These are phyloP conservation scores for Gleditsia sinensis DNA, from an alignment of 306 rosid species.

Conservation along the genomic window DNA sequence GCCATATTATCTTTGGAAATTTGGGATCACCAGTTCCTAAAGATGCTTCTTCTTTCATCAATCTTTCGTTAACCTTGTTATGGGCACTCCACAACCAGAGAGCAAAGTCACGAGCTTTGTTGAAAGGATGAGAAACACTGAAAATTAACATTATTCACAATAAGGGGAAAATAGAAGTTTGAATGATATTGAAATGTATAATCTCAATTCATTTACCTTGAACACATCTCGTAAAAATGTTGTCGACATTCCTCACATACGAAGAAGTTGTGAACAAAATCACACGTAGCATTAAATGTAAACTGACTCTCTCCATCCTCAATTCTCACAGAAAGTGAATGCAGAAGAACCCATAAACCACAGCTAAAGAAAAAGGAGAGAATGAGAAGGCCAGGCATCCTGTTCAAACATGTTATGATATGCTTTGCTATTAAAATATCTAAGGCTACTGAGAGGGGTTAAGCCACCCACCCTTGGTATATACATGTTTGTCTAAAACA, in stretches of 20 bases:
- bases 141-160: conserved; percentile 9
- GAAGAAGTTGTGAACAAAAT: conserved; percentile 84
- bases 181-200: conserved; percentile 23
- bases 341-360: conserved; percentile 97
- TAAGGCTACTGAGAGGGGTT: not conserved
- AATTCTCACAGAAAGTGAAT: conserved; percentile 85
- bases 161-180: conserved; percentile 28
- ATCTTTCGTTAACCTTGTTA: conserved; percentile 80
- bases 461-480: not conserved
- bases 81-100: conserved; percentile 95
- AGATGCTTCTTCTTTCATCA: conserved; percentile 80
- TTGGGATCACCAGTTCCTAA: conserved; percentile 82
- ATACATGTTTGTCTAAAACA: not conserved
- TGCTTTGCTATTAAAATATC: conserved; percentile 10
- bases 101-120: conserved; percentile 70
- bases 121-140: conserved; percentile 81
- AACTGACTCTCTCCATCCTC: conserved; percentile 94
- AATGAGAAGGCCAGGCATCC: conserved; percentile 19
- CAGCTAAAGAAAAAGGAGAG: conserved; percentile 56
- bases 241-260: conserved; percentile 93
- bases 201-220: conserved; percentile 52
- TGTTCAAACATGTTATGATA: not conserved
- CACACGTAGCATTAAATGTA: conserved; percentile 75
- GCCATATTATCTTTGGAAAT: conserved; percentile 92
- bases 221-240: conserved; percentile 86